A percentile compares a stretch with the other conserved stretches of the same genome.
Evolutionary conservation across 495 filamentous ascomycete genomes (phyloP).

Genomic region (Aspergillus sclerotiicarbonarius): DNA sequence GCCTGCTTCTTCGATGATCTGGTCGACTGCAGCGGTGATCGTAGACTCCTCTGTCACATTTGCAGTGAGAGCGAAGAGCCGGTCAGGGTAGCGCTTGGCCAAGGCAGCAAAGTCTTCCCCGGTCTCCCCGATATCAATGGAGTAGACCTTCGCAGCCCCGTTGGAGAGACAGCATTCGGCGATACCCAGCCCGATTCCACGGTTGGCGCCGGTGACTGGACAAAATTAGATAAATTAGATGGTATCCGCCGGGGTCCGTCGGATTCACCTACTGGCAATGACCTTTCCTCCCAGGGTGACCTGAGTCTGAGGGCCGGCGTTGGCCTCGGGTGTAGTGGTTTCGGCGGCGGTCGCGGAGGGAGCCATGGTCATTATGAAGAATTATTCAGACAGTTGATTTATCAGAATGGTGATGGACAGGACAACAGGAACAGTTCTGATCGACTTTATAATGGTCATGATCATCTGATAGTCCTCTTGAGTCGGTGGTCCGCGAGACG

Average conservation of each 20-base stretch:
- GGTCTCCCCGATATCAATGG: conserved; percentile 40
- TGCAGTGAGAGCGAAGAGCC: conserved; percentile 33
- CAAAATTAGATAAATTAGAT: neutral
- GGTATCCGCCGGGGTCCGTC: neutral
- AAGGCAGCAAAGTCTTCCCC: conserved; percentile 36
- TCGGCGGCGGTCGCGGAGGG: neutral
- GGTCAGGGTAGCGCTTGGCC: conserved; percentile 26
- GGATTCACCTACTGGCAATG: conserved; percentile 21
- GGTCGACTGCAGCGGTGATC: conserved; percentile 36
- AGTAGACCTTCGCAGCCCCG: conserved; percentile 37
- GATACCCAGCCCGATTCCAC: conserved; percentile 38
- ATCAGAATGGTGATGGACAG: neutral
- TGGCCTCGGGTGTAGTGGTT: neutral
- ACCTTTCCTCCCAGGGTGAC: conserved; percentile 23
- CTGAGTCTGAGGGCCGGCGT: conserved; percentile 6
- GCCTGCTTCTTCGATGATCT: conserved; percentile 32
- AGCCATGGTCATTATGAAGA: neutral
- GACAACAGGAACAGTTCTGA: too few species aligned
- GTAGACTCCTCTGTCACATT: conserved; percentile 38
- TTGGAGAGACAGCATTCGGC: conserved; percentile 42
- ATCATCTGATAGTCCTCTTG: neutral
- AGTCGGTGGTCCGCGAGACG: neutral
- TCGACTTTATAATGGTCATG: neutral
- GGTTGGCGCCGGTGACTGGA: conserved; percentile 38
- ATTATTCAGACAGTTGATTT: neutral